Evolutionary conservation across 495 filamentous ascomycete genomes (phyloP).

Genomic region (Talaromyces proteolyticus): DNA sequence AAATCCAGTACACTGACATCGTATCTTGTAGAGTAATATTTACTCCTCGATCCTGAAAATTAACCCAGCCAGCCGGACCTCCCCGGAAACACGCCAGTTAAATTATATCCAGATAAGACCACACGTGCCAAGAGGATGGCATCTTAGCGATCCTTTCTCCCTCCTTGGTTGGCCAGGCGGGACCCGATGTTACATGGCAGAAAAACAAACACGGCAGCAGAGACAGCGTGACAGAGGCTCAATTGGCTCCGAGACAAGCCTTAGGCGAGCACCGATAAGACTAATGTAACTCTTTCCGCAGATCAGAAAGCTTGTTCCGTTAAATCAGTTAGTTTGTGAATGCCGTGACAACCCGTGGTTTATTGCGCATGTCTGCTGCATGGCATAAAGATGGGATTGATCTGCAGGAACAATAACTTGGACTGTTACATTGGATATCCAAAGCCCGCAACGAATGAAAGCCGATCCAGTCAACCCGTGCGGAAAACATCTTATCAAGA

Average conservation of each 20-base stretch:
- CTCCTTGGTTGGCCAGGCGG: neutral
- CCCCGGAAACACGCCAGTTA: neutral
- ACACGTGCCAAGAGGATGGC: neutral
- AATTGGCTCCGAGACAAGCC: neutral
- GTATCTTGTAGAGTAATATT: too few species aligned
- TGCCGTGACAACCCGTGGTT: neutral
- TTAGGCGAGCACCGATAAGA: neutral
- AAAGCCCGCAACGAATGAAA: neutral
- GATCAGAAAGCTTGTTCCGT: neutral
- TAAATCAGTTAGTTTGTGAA: neutral
- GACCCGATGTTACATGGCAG: neutral
- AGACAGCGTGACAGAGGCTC: neutral
- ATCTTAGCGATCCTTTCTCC: neutral
- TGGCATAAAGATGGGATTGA: too few species aligned
- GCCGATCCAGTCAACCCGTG: neutral
- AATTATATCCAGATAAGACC: neutral
- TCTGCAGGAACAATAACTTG: neutral
- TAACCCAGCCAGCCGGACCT: neutral
- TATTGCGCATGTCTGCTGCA: too few species aligned
- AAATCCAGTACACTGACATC: too few species aligned
- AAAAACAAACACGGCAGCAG: neutral
- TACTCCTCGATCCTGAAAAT: too few species aligned
- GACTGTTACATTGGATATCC: neutral
- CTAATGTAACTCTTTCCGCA: neutral
- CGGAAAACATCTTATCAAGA: too few species aligned